phyloP scores from a whole-genome alignment of 148 eudicot species.

The Fagopyrum homotropicum region DNA sequence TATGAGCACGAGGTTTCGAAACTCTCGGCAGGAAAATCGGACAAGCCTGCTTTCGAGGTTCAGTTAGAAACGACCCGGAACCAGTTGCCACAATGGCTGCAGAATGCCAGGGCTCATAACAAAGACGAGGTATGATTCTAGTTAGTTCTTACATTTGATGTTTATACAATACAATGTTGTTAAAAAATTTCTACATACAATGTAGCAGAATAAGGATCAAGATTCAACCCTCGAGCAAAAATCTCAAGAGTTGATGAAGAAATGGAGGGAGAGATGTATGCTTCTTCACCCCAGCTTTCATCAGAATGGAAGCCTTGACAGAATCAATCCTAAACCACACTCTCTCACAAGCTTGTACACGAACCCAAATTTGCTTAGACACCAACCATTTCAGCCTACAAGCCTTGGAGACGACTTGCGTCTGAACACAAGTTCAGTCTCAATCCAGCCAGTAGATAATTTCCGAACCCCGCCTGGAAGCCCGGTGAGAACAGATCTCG shows the following conservation, averaged over 20 bases:
- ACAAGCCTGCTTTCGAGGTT: slow-evolving; percentile 41
- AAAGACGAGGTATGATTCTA: not conserved
- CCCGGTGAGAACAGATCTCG: slow-evolving; percentile 77
- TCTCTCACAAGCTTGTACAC: slow-evolving; percentile 39
- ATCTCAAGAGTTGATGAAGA: slow-evolving; percentile 69
- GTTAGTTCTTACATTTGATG: not conserved
- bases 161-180: not conserved
- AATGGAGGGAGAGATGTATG: slow-evolving; percentile 70
- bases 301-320: slow-evolving; percentile 17
- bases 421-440: slow-evolving; percentile 29
- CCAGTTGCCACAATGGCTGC: slow-evolving; percentile 71
- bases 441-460: not conserved
- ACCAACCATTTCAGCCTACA: slow-evolving; percentile 44
- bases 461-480: slow-evolving; percentile 39
- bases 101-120: slow-evolving; percentile 34
- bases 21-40: slow-evolving; percentile 24
- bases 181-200: not conserved
- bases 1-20: slow-evolving; percentile 60
- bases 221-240: slow-evolving; percentile 40
- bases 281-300: slow-evolving; percentile 67
- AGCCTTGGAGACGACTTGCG: slow-evolving; percentile 37
- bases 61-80: slow-evolving; percentile 18
- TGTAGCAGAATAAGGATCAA: slow-evolving; percentile 50
- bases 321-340: slow-evolving; percentile 31
- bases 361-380: slow-evolving; percentile 46